Base-by-base conservation (phyloP, 768 basidiomycete species). In the Termitomyces sp. region DNA sequence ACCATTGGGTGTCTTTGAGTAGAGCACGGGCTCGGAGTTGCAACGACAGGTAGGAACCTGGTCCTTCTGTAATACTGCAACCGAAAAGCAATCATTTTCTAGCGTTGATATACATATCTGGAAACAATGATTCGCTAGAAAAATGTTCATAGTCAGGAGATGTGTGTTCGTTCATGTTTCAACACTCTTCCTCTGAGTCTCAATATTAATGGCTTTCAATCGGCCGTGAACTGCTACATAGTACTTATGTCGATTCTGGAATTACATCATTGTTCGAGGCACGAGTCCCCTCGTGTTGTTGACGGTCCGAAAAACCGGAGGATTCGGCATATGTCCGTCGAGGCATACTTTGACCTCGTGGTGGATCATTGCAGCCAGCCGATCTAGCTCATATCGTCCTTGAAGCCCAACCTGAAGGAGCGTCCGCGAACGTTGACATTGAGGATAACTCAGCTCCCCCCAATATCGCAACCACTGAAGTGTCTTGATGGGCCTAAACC, bases 261-360 rank as follows among this genome's bases (percentile, higher is more conserved):
- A 20, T 56, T n/a, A 15, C 42, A 34, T 56, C 48, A 47, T 57
- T 48, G 34, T 57, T 20, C 8, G 3, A 59, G 32, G 49, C 46
- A 59, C 50, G 32, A 45, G 42, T 45, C 43, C 45, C 42, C 55
- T 56, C 55, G 55, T 56, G 55, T 56, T 47, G 53, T 54, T 46
- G 45, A 34, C 57, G 61, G 57, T 46, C 50, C 50, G 57, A 32
- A 34, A 20, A 48, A 37, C 57, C 49, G 57, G 51, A 34, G 40
- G 20, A 37, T 40, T 37, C 47, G 45, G 37, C 31, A 37, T 42
- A 42, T 42, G 11, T 42, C 15, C 40, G 53, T 49, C n/a, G 40
- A 46, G 20, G 42, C 59, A 63, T 43, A 47, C 62, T 25, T 43
- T 34, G 5, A 48, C 55, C 59, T 48, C 59, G 52, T 63, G 63